phyloP scores from a whole-genome alignment of 2,329 filamentous ascomycete genomes.

The Pyrenochaeta sp. region DNA sequence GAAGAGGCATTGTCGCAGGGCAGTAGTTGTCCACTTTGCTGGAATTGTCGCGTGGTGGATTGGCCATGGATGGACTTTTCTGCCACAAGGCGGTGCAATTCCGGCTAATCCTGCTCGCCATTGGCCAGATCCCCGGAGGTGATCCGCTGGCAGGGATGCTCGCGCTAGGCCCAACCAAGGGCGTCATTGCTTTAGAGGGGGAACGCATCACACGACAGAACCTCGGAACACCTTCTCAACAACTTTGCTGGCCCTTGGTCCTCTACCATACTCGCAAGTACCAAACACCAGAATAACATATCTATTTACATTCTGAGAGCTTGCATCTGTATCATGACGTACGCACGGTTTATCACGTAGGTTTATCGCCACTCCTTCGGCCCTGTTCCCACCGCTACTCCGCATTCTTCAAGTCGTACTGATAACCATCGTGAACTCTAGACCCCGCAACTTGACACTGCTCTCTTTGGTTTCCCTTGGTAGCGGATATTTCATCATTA shows the following conservation, averaged over 20 bases:
- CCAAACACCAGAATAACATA: conserved; percentile 12
- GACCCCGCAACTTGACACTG: conserved; percentile 41
- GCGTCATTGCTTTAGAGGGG: conserved; percentile 26
- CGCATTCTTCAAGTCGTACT: conserved; percentile 19
- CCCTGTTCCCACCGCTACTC: conserved; percentile 5
- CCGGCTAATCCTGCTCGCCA: conserved; percentile 10
- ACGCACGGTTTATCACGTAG: conserved; percentile 41
- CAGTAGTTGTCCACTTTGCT: conserved; percentile 9
- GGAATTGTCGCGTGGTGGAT: conserved; percentile 11
- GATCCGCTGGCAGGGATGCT: conserved; percentile 7
- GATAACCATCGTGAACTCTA: conserved; percentile 16
- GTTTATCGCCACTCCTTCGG: conserved; percentile 7
- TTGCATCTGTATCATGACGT: too few species aligned
- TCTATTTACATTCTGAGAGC: too few species aligned
- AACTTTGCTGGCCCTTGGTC: neutral
- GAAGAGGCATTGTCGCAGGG: conserved; percentile 38
- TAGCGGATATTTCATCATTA: conserved; percentile 42
- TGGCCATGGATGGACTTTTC: conserved; percentile 26
- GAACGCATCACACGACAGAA: conserved; percentile 31
- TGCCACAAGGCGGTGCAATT: conserved; percentile 17
- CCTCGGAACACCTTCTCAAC: conserved; percentile 12
- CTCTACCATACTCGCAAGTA: too few species aligned
- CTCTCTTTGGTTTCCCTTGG: conserved; percentile 41
- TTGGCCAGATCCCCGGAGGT: conserved; percentile 14
- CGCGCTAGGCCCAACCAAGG: conserved; percentile 24